A percentile compares a stretch with the other conserved stretches of the same genome.
These are phyloP conservation scores for Leccinum variicolor DNA, from an alignment of 768 basidiomycete species.

Conservation along the genomic window DNA sequence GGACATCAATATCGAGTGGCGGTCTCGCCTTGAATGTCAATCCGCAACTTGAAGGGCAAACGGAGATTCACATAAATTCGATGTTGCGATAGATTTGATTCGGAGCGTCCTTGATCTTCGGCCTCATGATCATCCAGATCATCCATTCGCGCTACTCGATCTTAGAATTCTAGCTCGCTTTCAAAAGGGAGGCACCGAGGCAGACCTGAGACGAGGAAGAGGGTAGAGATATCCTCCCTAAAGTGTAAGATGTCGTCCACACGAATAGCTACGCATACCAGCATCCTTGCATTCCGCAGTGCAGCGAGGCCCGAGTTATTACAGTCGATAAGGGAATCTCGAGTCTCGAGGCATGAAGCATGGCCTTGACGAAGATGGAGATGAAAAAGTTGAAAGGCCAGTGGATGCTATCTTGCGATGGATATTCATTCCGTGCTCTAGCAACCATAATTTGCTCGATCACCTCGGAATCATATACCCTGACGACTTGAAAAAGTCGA, in stretches of 20 bases:
- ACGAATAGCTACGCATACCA: background rate
- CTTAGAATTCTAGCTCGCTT: background rate
- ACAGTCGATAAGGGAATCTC: too few species aligned
- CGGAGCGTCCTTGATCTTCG: background rate
- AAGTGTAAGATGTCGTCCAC: background rate
- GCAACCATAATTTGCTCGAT: background rate
- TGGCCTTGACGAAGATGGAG: background rate
- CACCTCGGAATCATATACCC: background rate
- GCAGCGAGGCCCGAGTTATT: too few species aligned
- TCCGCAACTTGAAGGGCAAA: background rate
- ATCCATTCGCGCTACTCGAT: background rate
- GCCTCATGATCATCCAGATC: background rate
- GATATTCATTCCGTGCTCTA: background rate
- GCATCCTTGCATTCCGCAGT: too few species aligned
- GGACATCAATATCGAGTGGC: background rate
- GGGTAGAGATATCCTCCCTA: background rate
- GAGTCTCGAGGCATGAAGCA: too few species aligned
- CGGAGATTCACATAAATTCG: background rate
- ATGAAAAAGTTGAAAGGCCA: background rate
- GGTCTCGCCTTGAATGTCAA: background rate
- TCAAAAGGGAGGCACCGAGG: background rate
- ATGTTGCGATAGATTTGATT: background rate
- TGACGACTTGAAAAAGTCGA: background rate
- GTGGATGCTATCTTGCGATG: background rate
- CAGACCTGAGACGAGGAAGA: background rate